Evolutionary conservation across 768 basidiomycete species (phyloP), one percentile per base, ranked within the genome.

Genomic region (Tylopilus rubrobrunneus): DNA sequence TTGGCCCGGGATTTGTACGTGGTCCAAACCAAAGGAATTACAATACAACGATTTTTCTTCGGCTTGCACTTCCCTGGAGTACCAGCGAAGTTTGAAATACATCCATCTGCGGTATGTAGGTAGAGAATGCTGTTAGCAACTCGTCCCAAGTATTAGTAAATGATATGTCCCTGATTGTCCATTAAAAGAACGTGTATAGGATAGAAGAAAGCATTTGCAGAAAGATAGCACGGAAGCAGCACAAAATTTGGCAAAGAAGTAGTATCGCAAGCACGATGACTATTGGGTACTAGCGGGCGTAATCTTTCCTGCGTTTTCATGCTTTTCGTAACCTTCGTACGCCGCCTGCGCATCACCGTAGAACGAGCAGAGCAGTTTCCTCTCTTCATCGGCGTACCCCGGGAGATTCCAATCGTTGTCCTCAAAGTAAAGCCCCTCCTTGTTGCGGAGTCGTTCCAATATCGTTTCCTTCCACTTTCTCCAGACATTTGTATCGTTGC

Each of bases 1-100:
- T 41, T 67, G 73, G 11, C 52, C 41, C 19, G 75, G 72, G 44
- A 82, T 78, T 66, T 88, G 87, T 7, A 86, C 85, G 54, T n/a
- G n/a, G n/a, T n/a, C n/a, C n/a, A n/a, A n/a, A n/a, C n/a, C n/a
- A n/a, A n/a, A n/a, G n/a, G n/a, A n/a, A n/a, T n/a, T n/a, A n/a
- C n/a, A n/a, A n/a, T n/a, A n/a, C n/a, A n/a, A n/a, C n/a, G n/a
- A n/a, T n/a, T n/a, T n/a, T n/a, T n/a, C n/a, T n/a, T n/a, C n/a
- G n/a, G n/a, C 5, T 25, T 25, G 25, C 25, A 25, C 25, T 25
- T 25, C 25, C 25, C 25, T 25, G 25, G 25, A 25, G 25, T 25
- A 25, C 25, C 25, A 25, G 25, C 25, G 25, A 25, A 25, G 25
- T 25, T 25, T 25, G 25, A 5, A 25, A 25, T 25, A 25, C 25